Conservation (phyloP, 805 yeast species). For the Suhomyces vadensis region DNA sequence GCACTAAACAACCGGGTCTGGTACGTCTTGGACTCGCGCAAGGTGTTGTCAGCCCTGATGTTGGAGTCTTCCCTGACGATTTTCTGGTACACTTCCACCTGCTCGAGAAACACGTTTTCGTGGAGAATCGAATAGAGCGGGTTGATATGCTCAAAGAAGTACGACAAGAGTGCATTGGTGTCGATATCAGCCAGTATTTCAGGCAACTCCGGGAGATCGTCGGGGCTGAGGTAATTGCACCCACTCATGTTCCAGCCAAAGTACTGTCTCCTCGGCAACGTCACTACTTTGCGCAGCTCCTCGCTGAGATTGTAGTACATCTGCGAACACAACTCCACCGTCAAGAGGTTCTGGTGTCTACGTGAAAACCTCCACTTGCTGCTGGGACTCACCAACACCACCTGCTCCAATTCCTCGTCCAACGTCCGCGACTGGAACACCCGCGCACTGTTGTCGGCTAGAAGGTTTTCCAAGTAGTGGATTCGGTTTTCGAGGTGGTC, state of each 20-base stretch:
- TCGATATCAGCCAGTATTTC: slow-evolving; percentile 15
- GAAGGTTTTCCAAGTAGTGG: slow-evolving; percentile 37
- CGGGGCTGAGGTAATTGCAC: slow-evolving; percentile 44
- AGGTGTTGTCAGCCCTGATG: slow-evolving; percentile 15
- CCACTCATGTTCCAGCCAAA: slow-evolving; percentile 73
- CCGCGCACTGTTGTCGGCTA: slow-evolving; percentile 17
- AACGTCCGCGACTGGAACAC: slow-evolving; percentile 15
- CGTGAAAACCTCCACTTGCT: slow-evolving; percentile 51
- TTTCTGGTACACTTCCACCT: slow-evolving; percentile 31
- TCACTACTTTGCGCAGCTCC: slow-evolving; percentile 34
- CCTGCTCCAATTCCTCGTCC: slow-evolving; percentile 6
- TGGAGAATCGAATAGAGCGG: slow-evolving; percentile 55
- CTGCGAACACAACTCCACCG: slow-evolving; percentile 38
- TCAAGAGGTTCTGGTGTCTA: slow-evolving; percentile 46
- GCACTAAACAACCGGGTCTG: slow-evolving; percentile 53
- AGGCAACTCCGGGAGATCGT: slow-evolving; percentile 36
- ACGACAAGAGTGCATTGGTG: slow-evolving; percentile 30
- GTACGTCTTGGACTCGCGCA: slow-evolving; percentile 24
- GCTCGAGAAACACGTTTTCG: slow-evolving; percentile 54
- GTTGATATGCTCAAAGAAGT: slow-evolving; percentile 50
- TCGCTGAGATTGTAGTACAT: slow-evolving; percentile 34
- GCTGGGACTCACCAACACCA: slow-evolving; percentile 26
- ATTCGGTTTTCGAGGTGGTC: slow-evolving; percentile 42
- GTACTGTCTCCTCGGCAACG: slow-evolving; percentile 56
- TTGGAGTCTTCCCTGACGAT: slow-evolving; percentile 12